phyloP scores from a whole-genome alignment of 345 rosid species.

The Litchi chinensis region DNA sequence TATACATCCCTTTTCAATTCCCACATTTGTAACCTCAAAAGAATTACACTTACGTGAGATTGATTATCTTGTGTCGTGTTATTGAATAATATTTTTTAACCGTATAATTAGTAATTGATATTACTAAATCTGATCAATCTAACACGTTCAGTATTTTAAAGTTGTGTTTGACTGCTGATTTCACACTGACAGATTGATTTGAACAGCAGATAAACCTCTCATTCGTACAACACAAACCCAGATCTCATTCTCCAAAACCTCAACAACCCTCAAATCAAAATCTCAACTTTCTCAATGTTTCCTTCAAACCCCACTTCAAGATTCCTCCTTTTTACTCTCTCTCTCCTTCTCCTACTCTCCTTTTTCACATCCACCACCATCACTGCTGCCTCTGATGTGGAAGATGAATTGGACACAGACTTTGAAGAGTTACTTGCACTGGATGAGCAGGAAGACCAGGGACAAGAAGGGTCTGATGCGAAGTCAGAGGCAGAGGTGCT shows the following conservation, averaged over 20 bases:
- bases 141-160: no score
- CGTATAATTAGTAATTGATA: no score
- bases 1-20: no score
- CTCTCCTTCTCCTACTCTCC: slow-evolving; percentile 43
- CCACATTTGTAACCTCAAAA: no score
- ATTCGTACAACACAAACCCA: neutral
- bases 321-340: slow-evolving; percentile 43
- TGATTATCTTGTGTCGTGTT: no score
- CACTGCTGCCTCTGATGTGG: slow-evolving; percentile 42
- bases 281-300: slow-evolving; percentile 25
- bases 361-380: slow-evolving; percentile 22
- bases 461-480: slow-evolving; percentile 20
- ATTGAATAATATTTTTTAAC: no score
- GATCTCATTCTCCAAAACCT: slow-evolving; percentile 8
- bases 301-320: slow-evolving; percentile 44
- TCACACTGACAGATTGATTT: neutral
- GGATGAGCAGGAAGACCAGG: slow-evolving; percentile 43
- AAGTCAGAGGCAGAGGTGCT: slow-evolving; percentile 73
- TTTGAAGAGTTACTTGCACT: slow-evolving; percentile 65
- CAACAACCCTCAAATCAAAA: slow-evolving; percentile 6
- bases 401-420: slow-evolving; percentile 36
- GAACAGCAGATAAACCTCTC: no score
- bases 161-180: neutral
- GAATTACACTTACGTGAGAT: no score
- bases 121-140: no score